A percentile compares a stretch with the other conserved stretches of the same genome.
Conservation (phyloP, 257 asterid species). For the Rubia yunnanensis region DNA sequence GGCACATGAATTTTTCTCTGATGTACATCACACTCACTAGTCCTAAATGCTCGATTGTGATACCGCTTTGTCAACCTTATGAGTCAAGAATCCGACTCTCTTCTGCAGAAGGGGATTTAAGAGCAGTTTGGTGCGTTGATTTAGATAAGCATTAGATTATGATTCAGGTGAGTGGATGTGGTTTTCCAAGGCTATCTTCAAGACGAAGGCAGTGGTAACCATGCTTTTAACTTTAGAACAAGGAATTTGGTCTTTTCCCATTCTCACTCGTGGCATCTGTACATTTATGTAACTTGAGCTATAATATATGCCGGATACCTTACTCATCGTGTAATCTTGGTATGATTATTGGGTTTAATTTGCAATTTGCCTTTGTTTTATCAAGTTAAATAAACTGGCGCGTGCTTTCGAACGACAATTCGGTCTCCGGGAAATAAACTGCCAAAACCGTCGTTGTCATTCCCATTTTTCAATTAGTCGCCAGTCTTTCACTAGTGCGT, state of each 20-base stretch:
- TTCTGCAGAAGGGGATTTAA: not conserved
- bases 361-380: not conserved
- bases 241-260: not conserved
- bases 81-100: not conserved
- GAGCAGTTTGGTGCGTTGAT: not conserved
- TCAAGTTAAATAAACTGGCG: not conserved
- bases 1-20: slow-evolving; percentile 47
- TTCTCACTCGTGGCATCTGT: too few relatives aligned
- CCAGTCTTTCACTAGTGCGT: not conserved
- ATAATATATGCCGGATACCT: too few relatives aligned
- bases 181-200: not conserved
- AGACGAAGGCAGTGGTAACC: not conserved
- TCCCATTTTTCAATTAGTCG: not conserved
- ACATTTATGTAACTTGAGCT: not conserved
- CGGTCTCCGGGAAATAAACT: slow-evolving; percentile 1
- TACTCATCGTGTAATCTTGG: too few relatives aligned
- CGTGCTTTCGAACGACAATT: not conserved
- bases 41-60: not conserved
- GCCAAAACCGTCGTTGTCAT: slow-evolving; percentile 11
- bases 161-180: not conserved
- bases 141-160: not conserved
- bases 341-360: not conserved
- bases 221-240: slow-evolving; percentile 1
- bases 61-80: not conserved
- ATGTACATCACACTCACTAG: slow-evolving; percentile 4